A percentile compares a stretch with the other conserved stretches of the same genome.
These are phyloP conservation scores for Cladosporium halotolerans DNA, from an alignment of 2,329 filamentous ascomycete genomes.

Conservation along the genomic window DNA sequence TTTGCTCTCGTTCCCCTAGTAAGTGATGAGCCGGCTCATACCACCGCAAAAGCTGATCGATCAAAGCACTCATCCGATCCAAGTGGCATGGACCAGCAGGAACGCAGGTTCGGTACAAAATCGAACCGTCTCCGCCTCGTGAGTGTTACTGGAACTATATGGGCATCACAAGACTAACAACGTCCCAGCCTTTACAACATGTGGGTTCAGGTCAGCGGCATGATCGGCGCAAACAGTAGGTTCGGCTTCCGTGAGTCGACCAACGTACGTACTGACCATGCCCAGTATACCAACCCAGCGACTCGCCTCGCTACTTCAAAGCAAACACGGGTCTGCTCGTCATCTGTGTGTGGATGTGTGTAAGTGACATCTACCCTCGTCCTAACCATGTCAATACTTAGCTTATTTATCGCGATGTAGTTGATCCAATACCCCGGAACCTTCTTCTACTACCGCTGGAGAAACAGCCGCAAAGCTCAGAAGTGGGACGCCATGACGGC, in stretches of 20 bases:
- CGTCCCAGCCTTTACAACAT: neutral
- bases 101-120: neutral
- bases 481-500: neutral
- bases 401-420: neutral
- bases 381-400: too few species aligned
- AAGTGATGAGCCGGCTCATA: neutral
- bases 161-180: neutral
- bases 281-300: neutral
- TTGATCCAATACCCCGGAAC: neutral
- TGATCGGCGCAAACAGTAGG: constrained; percentile 5
- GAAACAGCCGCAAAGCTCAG: neutral
- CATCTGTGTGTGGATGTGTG: neutral
- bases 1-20: neutral
- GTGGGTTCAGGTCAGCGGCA: constrained; percentile 3
- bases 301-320: neutral
- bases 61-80: neutral
- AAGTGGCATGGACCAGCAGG: neutral
- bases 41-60: neutral
- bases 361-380: too few species aligned
- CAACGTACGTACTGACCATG: neutral
- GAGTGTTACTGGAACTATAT: neutral
- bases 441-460: neutral
- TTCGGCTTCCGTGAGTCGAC: too few species aligned
- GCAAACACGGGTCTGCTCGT: neutral
- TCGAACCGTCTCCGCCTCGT: neutral